Conservation (phyloP, 306 rosid species). For the Cicer bijugum region DNA sequence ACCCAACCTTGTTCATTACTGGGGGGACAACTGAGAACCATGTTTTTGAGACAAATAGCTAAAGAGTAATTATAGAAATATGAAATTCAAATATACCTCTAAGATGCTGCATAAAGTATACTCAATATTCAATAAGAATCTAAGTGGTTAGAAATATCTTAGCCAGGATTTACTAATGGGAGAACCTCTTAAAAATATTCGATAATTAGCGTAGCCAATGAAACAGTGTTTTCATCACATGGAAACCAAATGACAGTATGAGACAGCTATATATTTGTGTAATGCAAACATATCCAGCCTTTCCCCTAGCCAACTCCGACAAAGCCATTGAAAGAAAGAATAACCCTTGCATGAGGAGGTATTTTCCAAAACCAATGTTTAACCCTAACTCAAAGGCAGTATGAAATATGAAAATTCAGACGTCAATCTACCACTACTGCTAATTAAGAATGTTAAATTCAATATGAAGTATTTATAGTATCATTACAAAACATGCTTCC, state of each 20-base stretch:
- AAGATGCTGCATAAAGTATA: slow-evolving; percentile 4
- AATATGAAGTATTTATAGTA: slow-evolving; percentile 27
- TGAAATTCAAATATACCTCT: background rate
- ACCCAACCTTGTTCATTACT: slow-evolving; percentile 15
- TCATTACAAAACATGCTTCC: slow-evolving; percentile 36
- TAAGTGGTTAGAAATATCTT: slow-evolving; percentile 27
- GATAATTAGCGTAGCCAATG: background rate
- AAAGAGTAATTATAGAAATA: slow-evolving; percentile 1
- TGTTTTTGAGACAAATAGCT: slow-evolving; percentile 1
- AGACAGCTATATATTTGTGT: slow-evolving; percentile 4
- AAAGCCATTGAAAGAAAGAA: slow-evolving; percentile 25
- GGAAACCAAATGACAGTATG: slow-evolving; percentile 24
- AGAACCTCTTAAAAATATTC: background rate
- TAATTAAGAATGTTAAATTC: slow-evolving; percentile 14
- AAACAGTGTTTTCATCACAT: slow-evolving; percentile 15
- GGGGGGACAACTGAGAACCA: background rate
- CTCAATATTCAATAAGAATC: slow-evolving; percentile 1
- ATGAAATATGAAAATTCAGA: slow-evolving; percentile 29
- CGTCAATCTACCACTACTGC: background rate
- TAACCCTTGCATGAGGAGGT: slow-evolving; percentile 23
- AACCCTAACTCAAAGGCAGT: slow-evolving; percentile 21
- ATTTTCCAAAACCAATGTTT: slow-evolving; percentile 26
- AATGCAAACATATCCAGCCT: slow-evolving; percentile 30
- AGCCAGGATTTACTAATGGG: slow-evolving; percentile 9
- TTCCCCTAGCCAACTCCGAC: slow-evolving; percentile 16